phyloP scores from a whole-genome alignment of 2,329 filamentous ascomycete genomes.

The Arachnomyces sp. region DNA sequence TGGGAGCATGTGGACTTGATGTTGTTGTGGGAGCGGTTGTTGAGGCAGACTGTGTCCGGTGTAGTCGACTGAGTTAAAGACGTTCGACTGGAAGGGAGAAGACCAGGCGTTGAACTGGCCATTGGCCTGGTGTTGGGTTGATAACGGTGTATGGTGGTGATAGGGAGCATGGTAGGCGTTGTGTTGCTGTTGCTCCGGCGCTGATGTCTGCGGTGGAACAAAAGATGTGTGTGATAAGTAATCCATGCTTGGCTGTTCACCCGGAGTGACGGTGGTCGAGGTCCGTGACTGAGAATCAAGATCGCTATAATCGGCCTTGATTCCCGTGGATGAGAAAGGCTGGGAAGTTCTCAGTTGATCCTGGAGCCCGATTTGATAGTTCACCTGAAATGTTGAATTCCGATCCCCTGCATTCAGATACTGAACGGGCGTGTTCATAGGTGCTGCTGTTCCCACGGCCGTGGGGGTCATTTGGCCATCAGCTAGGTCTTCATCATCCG shows the following conservation, averaged over 20 bases:
- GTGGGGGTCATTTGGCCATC: constrained; percentile 20
- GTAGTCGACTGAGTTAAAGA: constrained; percentile 28
- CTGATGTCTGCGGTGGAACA: constrained; percentile 8
- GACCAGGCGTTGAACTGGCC: constrained; percentile 25
- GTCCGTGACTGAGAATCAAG: constrained; percentile 20
- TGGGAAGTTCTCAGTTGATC: constrained; percentile 17
- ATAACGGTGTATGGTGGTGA: constrained; percentile 13
- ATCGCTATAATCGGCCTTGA: constrained; percentile 21
- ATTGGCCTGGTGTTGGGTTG: constrained; percentile 16
- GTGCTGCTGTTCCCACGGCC: constrained; percentile 18
- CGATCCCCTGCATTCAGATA: constrained; percentile 12
- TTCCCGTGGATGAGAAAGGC: constrained; percentile 9
- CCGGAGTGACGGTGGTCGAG: constrained; percentile 12
- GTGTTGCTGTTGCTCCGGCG: constrained; percentile 10
- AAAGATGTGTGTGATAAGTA: constrained; percentile 22
- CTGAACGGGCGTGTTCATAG: constrained; percentile 16
- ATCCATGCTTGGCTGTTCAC: constrained; percentile 12
- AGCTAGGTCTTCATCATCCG: constrained; percentile 21
- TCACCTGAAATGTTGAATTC: constrained; percentile 21
- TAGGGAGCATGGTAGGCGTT: constrained; percentile 8
- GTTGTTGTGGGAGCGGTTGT: constrained; percentile 19
- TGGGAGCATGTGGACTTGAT: constrained; percentile 24
- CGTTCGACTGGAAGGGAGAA: constrained; percentile 25
- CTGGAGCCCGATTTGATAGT: constrained; percentile 23
- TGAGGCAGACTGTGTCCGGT: constrained; percentile 6